phyloP scores from a whole-genome alignment of 2,329 filamentous ascomycete genomes.

The Xylaria sp. region DNA sequence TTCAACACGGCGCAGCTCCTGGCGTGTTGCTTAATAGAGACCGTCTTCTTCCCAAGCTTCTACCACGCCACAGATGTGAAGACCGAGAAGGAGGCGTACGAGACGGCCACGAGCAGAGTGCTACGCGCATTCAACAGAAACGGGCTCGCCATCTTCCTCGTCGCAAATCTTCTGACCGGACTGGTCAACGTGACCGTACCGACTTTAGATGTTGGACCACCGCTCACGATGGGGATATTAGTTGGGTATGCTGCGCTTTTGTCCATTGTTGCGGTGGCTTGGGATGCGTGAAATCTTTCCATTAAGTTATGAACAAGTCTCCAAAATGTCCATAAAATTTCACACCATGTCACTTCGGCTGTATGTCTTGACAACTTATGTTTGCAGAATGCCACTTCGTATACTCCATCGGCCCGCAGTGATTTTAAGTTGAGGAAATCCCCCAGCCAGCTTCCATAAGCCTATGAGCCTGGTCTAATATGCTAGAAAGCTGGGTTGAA shows the following conservation, averaged over 20 bases:
- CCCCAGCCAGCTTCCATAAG: neutral
- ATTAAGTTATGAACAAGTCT: slow-evolving; percentile 63
- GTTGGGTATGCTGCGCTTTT: slow-evolving; percentile 70
- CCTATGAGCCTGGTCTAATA: no score
- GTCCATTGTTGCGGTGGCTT: slow-evolving; percentile 66
- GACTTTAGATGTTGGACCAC: slow-evolving; percentile 71
- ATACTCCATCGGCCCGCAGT: neutral
- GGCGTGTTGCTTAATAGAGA: slow-evolving; percentile 77
- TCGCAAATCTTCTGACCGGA: slow-evolving; percentile 89
- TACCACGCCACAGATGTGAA: slow-evolving; percentile 59
- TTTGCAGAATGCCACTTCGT: no score
- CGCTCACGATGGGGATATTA: slow-evolving; percentile 72
- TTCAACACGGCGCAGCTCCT: slow-evolving; percentile 87
- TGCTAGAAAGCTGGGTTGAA: no score
- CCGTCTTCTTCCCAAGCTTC: slow-evolving; percentile 72
- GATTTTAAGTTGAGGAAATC: neutral
- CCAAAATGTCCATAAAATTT: neutral
- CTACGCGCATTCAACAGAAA: slow-evolving; percentile 86
- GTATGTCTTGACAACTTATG: neutral
- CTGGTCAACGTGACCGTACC: slow-evolving; percentile 84
- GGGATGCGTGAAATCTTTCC: slow-evolving; percentile 68
- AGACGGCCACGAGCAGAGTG: slow-evolving; percentile 77
- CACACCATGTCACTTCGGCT: neutral
- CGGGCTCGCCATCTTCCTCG: slow-evolving; percentile 79
- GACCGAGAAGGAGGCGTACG: slow-evolving; percentile 65